These are phyloP conservation scores for Alternaria triticina DNA, from an alignment of 2,329 filamentous ascomycete species.

Conservation along the genomic window DNA sequence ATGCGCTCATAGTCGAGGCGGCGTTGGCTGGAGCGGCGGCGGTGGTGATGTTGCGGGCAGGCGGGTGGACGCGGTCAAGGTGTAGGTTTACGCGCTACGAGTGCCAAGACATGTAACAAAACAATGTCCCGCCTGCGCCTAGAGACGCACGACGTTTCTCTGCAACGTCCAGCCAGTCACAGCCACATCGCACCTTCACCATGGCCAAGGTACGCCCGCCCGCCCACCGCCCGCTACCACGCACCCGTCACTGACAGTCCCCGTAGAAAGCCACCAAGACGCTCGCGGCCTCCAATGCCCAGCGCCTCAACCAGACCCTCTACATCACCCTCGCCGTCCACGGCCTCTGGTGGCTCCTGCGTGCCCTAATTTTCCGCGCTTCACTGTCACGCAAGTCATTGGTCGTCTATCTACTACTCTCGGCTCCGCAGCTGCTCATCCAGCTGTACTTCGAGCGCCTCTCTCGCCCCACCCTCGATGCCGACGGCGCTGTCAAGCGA, in stretches of 20 bases:
- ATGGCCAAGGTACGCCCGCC: conserved; percentile 9
- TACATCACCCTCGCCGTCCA: conserved; percentile 76
- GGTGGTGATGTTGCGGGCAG: conserved; percentile 9
- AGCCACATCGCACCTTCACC: conserved; percentile 1
- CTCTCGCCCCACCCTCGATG: conserved; percentile 76
- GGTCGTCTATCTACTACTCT: conserved; percentile 73
- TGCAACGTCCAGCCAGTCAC: neutral
- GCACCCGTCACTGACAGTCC: conserved; percentile 34
- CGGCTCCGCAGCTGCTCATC: conserved; percentile 76
- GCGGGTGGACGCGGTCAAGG: conserved; percentile 10
- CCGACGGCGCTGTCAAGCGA: conserved; percentile 67
- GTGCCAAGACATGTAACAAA: conserved; percentile 2
- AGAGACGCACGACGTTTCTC: neutral
- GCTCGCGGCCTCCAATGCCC: conserved; percentile 78
- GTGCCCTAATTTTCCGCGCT: conserved; percentile 68
- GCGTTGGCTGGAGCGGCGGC: neutral
- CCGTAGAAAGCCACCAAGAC: conserved; percentile 61
- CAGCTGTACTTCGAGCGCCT: conserved; percentile 86
- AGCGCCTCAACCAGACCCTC: conserved; percentile 81
- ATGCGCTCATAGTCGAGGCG: conserved; percentile 9
- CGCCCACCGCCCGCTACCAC: no score
- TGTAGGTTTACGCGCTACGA: conserved; percentile 3
- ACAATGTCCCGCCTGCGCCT: neutral
- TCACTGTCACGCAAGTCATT: conserved; percentile 61
- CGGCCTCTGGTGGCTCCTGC: conserved; percentile 73